Conservation (phyloP, 192 early-diverging fungal genomes). For the Podila horticola region DNA sequence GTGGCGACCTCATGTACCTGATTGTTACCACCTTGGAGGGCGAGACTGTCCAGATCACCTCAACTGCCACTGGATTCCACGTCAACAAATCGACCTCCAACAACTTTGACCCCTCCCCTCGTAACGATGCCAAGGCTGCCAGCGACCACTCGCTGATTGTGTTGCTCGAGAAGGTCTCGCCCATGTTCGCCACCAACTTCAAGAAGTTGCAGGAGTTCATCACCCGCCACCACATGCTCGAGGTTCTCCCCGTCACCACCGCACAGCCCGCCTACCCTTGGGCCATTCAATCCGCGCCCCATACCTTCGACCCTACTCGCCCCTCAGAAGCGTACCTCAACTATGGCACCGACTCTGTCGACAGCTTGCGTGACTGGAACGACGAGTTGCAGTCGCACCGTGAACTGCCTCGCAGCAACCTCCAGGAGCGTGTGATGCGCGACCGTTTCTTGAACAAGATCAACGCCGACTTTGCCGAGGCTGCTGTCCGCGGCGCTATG, state of each 20-base stretch:
- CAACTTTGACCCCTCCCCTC: slow-evolving; percentile 70
- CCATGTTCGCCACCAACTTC: slow-evolving; percentile 76
- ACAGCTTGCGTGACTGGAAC: slow-evolving; percentile 93
- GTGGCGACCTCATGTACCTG: slow-evolving; percentile 93
- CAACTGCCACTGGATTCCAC: slow-evolving; percentile 85
- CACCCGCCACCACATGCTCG: slow-evolving; percentile 76
- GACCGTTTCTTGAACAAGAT: slow-evolving; percentile 86
- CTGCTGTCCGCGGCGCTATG: slow-evolving; percentile 86
- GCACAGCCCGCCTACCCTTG: slow-evolving; percentile 83
- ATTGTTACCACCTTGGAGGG: slow-evolving; percentile 88
- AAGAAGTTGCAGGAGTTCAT: slow-evolving; percentile 71
- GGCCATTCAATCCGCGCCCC: slow-evolving; percentile 69
- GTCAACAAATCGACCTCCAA: slow-evolving; percentile 82
- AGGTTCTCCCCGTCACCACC: slow-evolving; percentile 78
- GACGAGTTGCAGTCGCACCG: slow-evolving; percentile 93
- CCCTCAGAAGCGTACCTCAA: slow-evolving; percentile 71
- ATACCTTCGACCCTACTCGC: slow-evolving; percentile 71
- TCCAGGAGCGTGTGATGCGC: slow-evolving; percentile 87
- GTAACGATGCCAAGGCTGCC: slow-evolving; percentile 52
- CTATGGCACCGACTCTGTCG: slow-evolving; percentile 69
- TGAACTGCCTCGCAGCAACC: slow-evolving; percentile 78
- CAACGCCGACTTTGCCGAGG: slow-evolving; percentile 93
- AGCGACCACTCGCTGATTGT: slow-evolving; percentile 74
- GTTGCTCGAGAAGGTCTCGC: slow-evolving; percentile 72
- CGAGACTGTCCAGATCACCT: slow-evolving; percentile 87